Conservation (phyloP, 2,329 filamentous ascomycete species). For the Ploettnerulaceae sp. region DNA sequence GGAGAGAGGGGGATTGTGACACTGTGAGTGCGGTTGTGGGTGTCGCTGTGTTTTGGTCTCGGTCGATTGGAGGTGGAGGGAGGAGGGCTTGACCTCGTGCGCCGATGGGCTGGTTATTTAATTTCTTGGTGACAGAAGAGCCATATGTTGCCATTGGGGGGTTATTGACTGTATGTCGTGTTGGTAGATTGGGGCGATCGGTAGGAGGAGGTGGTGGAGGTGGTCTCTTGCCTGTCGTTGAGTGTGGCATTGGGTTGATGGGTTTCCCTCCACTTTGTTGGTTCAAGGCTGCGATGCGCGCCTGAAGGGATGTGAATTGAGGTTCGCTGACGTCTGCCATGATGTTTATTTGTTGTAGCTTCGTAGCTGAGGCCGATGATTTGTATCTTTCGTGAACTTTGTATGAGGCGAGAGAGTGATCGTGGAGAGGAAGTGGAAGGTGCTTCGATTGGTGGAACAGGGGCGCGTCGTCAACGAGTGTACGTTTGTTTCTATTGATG, state of each 20-base stretch:
- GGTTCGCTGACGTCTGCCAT: constrained; percentile 61
- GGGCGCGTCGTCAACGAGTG: too few species aligned
- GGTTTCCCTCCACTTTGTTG: constrained; percentile 27
- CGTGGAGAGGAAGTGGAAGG: too few species aligned
- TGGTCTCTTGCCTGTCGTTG: constrained; percentile 48
- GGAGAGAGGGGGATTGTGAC: constrained; percentile 24
- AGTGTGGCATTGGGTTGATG: neutral
- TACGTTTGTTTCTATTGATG: too few species aligned
- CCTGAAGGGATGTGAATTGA: constrained; percentile 54
- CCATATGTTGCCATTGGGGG: constrained; percentile 32
- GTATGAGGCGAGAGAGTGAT: too few species aligned
- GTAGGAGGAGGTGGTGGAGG: constrained; percentile 44
- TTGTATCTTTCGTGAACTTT: too few species aligned
- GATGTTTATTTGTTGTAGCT: neutral
- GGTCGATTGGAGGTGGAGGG: constrained; percentile 30
- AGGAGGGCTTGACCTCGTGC: constrained; percentile 21
- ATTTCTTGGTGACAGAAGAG: constrained; percentile 24
- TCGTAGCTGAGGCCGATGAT: neutral
- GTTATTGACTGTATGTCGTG: constrained; percentile 36
- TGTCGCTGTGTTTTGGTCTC: constrained; percentile 19
- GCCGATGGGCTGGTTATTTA: constrained; percentile 28
- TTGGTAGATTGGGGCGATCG: constrained; percentile 37
- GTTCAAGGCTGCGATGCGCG: constrained; percentile 61
- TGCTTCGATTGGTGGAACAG: too few species aligned
- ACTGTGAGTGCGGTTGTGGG: constrained; percentile 10